phyloP scores from a whole-genome alignment of 257 asterid genomes.

The Solanum tarapatanum region DNA sequence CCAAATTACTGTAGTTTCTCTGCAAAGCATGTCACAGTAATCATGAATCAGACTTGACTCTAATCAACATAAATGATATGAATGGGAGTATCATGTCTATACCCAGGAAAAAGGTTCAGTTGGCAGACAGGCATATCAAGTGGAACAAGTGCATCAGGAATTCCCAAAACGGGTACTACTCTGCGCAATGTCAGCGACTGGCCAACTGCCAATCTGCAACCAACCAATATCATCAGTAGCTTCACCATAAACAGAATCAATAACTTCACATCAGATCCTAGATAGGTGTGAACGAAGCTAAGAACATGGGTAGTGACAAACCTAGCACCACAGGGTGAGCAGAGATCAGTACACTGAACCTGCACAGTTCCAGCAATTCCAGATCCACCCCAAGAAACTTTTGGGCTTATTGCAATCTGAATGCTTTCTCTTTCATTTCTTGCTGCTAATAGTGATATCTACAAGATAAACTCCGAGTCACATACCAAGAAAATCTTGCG shows the following conservation, averaged over 20 bases:
- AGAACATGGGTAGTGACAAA: slow-evolving; percentile 18
- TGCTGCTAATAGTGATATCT: slow-evolving; percentile 94
- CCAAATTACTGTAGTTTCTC: slow-evolving; percentile 83
- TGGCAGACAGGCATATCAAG: slow-evolving; percentile 63
- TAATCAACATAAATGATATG: not conserved
- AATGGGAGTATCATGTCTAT: slow-evolving; percentile 7
- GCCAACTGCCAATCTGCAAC: slow-evolving; percentile 69
- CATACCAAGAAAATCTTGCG: slow-evolving; percentile 6
- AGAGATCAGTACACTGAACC: slow-evolving; percentile 67
- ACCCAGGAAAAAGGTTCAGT: slow-evolving; percentile 79
- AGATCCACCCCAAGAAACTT: slow-evolving; percentile 84
- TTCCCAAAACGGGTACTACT: slow-evolving; percentile 83
- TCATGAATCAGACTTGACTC: not conserved
- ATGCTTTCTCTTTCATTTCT: slow-evolving; percentile 96
- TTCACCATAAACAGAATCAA: not conserved
- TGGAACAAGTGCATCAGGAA: slow-evolving; percentile 97
- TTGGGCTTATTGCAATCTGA: slow-evolving; percentile 88
- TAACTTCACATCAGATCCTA: not conserved
- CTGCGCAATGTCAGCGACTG: slow-evolving; percentile 72
- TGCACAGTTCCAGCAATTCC: slow-evolving; percentile 69
- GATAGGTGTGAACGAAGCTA: not conserved
- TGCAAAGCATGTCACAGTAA: slow-evolving; percentile 21
- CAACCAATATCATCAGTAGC: slow-evolving; percentile 2
- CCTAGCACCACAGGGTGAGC: slow-evolving; percentile 88
- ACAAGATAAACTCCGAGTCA: slow-evolving; percentile 30